Conservation (phyloP, 768 basidiomycete genomes). For the Agaricus blazei region DNA sequence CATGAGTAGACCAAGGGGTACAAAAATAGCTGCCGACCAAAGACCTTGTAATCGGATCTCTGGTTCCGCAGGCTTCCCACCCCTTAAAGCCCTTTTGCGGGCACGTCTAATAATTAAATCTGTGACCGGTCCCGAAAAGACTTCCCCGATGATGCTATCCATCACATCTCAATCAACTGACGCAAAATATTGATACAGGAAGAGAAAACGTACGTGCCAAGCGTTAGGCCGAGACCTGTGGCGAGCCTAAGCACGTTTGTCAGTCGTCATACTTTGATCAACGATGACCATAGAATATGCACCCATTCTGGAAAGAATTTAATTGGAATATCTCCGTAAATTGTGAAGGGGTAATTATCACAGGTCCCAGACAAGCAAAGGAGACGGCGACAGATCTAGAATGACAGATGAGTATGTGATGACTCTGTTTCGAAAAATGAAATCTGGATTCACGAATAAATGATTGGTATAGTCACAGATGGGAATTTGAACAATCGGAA, state of each 20-base stretch:
- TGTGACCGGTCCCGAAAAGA: conserved; percentile 30
- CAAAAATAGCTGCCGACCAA: conserved; percentile 31
- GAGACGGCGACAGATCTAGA: neutral
- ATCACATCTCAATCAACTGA: no score
- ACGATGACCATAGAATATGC: neutral
- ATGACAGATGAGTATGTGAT: no score
- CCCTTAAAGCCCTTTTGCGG: conserved; percentile 19
- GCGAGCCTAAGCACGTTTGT: conserved; percentile 20
- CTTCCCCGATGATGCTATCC: conserved; percentile 20
- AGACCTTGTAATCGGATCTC: conserved; percentile 31
- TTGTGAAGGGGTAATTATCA: conserved; percentile 23
- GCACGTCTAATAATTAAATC: conserved; percentile 31
- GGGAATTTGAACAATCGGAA: neutral
- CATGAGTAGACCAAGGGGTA: conserved; percentile 29
- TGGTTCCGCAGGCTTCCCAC: conserved; percentile 19
- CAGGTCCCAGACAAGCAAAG: conserved; percentile 5
- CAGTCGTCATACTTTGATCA: neutral
- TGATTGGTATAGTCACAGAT: neutral
- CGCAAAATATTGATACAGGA: neutral
- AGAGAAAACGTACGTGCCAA: conserved; percentile 23
- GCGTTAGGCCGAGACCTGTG: conserved; percentile 28
- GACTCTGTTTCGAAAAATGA: no score
- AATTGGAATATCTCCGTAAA: conserved; percentile 14
- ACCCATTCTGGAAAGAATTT: conserved; percentile 29
- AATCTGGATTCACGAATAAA: neutral